Conservation (phyloP, 129 eudicot genomes). For the Ambrosia trifida region DNA sequence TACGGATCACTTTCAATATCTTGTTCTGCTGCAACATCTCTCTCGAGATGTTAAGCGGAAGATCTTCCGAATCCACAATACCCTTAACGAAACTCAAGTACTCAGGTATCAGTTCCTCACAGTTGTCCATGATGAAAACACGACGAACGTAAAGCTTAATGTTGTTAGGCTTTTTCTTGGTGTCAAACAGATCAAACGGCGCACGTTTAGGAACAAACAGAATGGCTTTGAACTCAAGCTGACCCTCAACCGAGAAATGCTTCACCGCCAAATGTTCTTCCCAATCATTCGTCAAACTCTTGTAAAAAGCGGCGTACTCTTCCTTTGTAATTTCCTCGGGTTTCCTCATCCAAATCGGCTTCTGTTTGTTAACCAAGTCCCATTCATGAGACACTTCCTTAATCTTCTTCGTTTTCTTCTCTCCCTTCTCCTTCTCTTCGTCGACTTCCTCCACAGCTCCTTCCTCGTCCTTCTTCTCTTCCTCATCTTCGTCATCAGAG, state of each 20-base stretch:
- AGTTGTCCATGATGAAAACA: conserved; percentile 59
- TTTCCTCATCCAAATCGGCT: conserved; percentile 59
- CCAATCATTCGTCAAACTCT: conserved; percentile 55
- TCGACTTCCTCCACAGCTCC: conserved; percentile 49
- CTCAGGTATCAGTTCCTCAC: conserved; percentile 52
- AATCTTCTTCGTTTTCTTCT: conserved; percentile 49
- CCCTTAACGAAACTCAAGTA: conserved; percentile 51
- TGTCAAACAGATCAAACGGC: conserved; percentile 52
- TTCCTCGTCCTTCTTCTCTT: conserved; percentile 48
- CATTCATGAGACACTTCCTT: conserved; percentile 56
- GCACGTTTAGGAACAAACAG: conserved; percentile 51
- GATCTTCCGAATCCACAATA: conserved; percentile 53
- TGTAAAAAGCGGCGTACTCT: conserved; percentile 57
- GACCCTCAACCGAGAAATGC: conserved; percentile 56
- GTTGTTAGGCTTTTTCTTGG: conserved; percentile 55
- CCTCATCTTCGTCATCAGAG: conserved; percentile 57
- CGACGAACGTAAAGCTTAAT: conserved; percentile 59
- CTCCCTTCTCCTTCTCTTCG: conserved; percentile 47
- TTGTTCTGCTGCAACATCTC: conserved; percentile 53
- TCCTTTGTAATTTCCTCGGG: conserved; percentile 53
- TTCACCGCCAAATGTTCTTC: conserved; percentile 51
- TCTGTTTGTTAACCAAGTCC: conserved; percentile 47
- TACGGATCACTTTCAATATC: conserved; percentile 49
- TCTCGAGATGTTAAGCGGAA: conserved; percentile 50
- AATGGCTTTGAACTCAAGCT: conserved; percentile 48